Base-by-base conservation (phyloP, 2,329 filamentous ascomycete genomes). In the Nigrograna mackinnonii region DNA sequence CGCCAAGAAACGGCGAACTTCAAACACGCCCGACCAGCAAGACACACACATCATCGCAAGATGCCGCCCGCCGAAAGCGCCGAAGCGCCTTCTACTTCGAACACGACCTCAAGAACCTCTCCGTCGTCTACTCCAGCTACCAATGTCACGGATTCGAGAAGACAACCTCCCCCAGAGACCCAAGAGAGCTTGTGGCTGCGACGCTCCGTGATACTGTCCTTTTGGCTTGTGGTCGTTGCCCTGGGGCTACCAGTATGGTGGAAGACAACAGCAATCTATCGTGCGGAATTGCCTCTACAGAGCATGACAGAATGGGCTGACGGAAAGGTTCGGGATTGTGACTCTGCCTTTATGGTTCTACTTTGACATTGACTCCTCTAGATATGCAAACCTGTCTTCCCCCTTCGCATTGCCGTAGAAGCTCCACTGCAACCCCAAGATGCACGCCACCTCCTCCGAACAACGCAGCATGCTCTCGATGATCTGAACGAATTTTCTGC, bases 201-300 rank as follows among this genome's bases (percentile, higher is more conserved):
- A 41, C 82, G 83, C 35, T 77, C 78, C 49, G 86, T 97, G 37
- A 84, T 99, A 49, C 67, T 88, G 48, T 92, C 92, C 6, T 97
- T 96, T 69, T 99, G 94, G 94, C 75, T 84, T 4, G 83, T 97
- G 26, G 89, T 95, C 5, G 66, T 95, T 5, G 79, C 86, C 21
- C 72, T 99, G 5, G 94, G 94, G 3, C 68, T 99, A 52, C 94
- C 94, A 43, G 86, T 95, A 80, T 99, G 94, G 94, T 95, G 90
- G 84, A 85, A 84, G 67, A 97, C 94, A 1, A 99, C 94, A 4
- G 87, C 88, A 0, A 95, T 97, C 41, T 91, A 95, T 68, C 83
- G 94, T 41, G 91, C 92, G 11, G 79, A 84, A 33, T 74, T 99
- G 55, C 94, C 94, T 4, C 69, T 96, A 54, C 80, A 87, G 62